Base-by-base conservation (phyloP, 2,329 filamentous ascomycete genomes). In the Curvularia verruculosa region DNA sequence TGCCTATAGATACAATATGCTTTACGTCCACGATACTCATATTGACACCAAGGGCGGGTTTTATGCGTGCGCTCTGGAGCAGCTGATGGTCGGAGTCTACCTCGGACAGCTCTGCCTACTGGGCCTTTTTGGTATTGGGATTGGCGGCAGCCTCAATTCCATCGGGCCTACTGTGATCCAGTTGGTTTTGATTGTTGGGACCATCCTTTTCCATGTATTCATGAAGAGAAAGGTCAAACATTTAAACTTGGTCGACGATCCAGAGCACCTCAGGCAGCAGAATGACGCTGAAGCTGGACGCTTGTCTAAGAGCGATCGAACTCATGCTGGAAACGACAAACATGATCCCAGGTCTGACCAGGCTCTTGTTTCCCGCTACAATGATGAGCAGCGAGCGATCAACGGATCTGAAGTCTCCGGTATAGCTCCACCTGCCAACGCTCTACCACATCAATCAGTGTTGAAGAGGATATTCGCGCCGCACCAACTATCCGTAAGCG, bases 1-100 rank as follows among this genome's bases (percentile, higher is more conserved):
- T 48, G 79, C 77, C 47, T 82, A 78, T 67, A 76, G 79, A 9
- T 82, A 83, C 72, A 81, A 80, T 55, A 72, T 82, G 60, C 73
- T 82, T 12, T 83, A 80, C 64, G 78, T 80, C n/a, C 79, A 80
- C 64, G 78, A 78, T 53, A 78, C 78, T 50, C 64, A 74, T 31
- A 74, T 80, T 52, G 80, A 83, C 56, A 82, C 80, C 29, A 77
- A 78, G 56, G 80, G 80, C 40, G 74, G 73, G 18, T 75, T 76
- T 5, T 82, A 82, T 63, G 74, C 77, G 46, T 76, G 78, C 18
- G 80, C 80, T 13, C 56, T 82, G 18, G 75, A 79, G 57, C 80
- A 82, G 45, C 74, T 82, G 41, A 77, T 78, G n/a, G 77, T 77
- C 3, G 80, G 80, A 47, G 69, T 82, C 3, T 82, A 82, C 54